Base-by-base conservation (phyloP, 2,329 filamentous ascomycete species). In the Scedosporium aurantiacum region DNA sequence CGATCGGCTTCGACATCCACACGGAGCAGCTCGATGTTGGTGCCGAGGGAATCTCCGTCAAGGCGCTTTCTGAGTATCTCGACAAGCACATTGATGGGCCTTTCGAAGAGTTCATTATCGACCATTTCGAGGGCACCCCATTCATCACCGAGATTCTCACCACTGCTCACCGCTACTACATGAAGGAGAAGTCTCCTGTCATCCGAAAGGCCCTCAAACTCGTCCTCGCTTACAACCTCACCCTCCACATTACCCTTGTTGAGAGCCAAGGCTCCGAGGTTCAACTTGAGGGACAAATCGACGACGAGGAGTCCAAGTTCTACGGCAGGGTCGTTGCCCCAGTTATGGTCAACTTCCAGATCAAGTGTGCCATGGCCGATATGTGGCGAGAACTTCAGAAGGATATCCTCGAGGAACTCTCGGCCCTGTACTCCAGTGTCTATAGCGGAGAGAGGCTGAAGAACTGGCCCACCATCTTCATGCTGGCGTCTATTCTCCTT, bases 311-410 rank as follows among this genome's bases (percentile, higher is more conserved):
- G 60, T 96, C 91, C 66, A 94, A 90, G 72, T 97, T 88, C 80
- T 88, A 83, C 68, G 92, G 92, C 70, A 93, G 93, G 79, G 92
- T 88, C 41, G 86, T 96, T 65, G 93, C 93, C 16, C 93, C 93
- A 12, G 92, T 97, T 71, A 96, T 97, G 92, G 95, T 97, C 83
- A 97, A 97, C 80, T 97, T 97, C 84, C 91, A 97, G 78, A 91
- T 97, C 80, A 97, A 97, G 83, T 94, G 90, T 70, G 92, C 92
- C 61, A 87, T 97, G 77, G 93, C 92, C 66, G 91, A 95, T 70
- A 95, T 97, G 90, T 97, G 93, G 93, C 91, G 93, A 66, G 92
- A 96, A 74, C 81, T 97, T 62, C 92, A 97, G 74, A 96, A 95
- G 78, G 93, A 97, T 68, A 91, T 97, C 43, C 82, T 97, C 2